Percentiles rank a stretch among this genome's conserved stretches.
These are phyloP conservation scores for Gracilaria gracilis DNA, from an alignment of 23 red algal species.

Conservation along the genomic window DNA sequence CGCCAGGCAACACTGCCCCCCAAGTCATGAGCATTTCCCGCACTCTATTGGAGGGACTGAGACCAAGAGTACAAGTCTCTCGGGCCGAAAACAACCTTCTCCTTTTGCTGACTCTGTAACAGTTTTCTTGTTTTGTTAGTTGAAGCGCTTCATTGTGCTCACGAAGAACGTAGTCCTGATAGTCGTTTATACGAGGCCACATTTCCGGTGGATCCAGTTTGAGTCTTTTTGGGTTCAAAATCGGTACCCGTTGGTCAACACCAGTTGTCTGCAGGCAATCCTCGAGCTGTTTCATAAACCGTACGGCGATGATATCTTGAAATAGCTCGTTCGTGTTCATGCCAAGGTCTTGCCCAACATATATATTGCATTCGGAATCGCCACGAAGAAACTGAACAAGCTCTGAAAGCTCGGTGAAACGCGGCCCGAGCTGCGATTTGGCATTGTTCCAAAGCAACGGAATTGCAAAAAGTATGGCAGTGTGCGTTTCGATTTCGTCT, in stretches of 20 bases:
- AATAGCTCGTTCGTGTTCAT: not conserved
- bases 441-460: not conserved
- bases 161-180: not conserved
- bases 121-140: not conserved
- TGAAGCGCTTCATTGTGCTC: not conserved
- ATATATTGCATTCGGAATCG: not conserved
- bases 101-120: not conserved
- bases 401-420: not conserved
- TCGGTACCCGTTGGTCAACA: not conserved
- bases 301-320: not conserved
- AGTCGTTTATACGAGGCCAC: not conserved
- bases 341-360: not conserved
- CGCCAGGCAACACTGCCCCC: not conserved
- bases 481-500: not conserved
- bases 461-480: not conserved
- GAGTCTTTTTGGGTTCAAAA: not conserved
- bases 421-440: not conserved
- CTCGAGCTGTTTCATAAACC: not conserved
- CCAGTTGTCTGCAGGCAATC: not conserved
- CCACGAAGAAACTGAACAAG: not conserved
- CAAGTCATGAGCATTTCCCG: not conserved
- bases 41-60: not conserved
- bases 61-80: not conserved
- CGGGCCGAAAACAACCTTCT: not conserved
- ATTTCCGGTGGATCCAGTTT: not conserved